Conservation (phyloP, 2,329 filamentous ascomycete genomes). For the Penicillium sp. region DNA sequence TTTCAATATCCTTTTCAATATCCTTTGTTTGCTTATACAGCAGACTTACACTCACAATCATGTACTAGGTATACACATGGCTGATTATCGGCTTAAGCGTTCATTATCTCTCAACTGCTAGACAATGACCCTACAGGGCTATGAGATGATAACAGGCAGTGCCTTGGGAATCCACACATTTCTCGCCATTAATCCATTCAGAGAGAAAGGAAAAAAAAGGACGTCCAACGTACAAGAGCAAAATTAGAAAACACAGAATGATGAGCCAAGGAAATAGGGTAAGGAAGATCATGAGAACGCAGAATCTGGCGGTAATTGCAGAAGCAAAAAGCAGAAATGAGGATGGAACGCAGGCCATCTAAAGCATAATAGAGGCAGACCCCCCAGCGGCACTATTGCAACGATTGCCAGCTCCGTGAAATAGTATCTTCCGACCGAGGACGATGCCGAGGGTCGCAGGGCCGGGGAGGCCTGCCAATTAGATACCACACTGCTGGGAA, state of each 20-base stretch:
- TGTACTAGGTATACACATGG: too few relatives aligned
- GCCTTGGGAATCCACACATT: constrained; percentile 24
- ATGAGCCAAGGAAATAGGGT: constrained; percentile 8
- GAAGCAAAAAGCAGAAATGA: constrained; percentile 29
- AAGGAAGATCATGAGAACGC: constrained; percentile 17
- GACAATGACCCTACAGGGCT: too few relatives aligned
- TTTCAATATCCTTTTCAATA: too few relatives aligned
- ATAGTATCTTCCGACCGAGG: constrained; percentile 9
- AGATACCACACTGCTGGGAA: constrained; percentile 20
- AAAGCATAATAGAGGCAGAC: constrained; percentile 34
- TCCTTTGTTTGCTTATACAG: too few relatives aligned
- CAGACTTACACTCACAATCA: too few relatives aligned
- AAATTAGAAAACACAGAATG: constrained; percentile 18
- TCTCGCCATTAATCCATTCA: constrained; percentile 42
- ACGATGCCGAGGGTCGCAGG: constrained; percentile 9
- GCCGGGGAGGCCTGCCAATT: constrained; percentile 15
- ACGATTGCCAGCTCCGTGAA: constrained; percentile 13
- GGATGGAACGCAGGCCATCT: constrained; percentile 33
- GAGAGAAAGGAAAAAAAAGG: constrained; percentile 20
- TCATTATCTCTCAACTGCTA: too few relatives aligned
- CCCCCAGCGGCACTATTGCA: constrained; percentile 11
- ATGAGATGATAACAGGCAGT: background rate
- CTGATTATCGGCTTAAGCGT: too few relatives aligned
- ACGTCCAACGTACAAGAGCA: constrained; percentile 36
- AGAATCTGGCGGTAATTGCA: constrained; percentile 32